phyloP scores from a whole-genome alignment of 306 rosid species.

The Erythrophleum fordii region DNA sequence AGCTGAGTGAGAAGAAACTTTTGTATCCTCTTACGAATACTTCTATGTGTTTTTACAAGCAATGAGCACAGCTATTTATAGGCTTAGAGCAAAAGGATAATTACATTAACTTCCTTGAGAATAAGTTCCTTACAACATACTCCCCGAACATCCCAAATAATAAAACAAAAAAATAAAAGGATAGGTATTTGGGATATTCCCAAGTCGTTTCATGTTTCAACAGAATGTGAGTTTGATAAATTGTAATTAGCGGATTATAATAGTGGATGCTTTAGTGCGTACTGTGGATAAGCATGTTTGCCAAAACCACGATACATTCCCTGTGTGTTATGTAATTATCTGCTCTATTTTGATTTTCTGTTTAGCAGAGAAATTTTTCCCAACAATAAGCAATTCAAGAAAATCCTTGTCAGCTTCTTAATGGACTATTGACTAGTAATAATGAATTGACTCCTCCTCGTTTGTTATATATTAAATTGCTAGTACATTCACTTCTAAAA shows the following conservation, averaged over 20 bases:
- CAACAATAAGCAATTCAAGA: neutral
- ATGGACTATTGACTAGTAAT: constrained; percentile 7
- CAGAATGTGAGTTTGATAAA: too few relatives aligned
- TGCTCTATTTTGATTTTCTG: neutral
- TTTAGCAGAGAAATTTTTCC: neutral
- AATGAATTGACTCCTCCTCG: neutral
- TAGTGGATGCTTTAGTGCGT: neutral
- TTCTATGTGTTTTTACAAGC: too few relatives aligned
- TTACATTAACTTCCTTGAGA: too few relatives aligned
- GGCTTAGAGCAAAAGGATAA: too few relatives aligned
- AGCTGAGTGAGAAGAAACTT: too few relatives aligned
- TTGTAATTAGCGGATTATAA: neutral
- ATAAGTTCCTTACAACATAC: too few relatives aligned
- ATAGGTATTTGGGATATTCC: too few relatives aligned
- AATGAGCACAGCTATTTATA: too few relatives aligned
- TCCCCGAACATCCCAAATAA: too few relatives aligned
- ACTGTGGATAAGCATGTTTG: neutral
- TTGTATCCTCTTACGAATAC: too few relatives aligned
- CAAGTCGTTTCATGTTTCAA: too few relatives aligned
- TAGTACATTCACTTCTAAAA: neutral
- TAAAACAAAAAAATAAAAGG: too few relatives aligned
- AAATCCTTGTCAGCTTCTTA: neutral
- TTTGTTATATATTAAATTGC: neutral
- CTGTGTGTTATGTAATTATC: neutral
- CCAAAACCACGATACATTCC: neutral